phyloP scores from a whole-genome alignment of 208 protist species.

The Naegleria lovaniensis region DNA sequence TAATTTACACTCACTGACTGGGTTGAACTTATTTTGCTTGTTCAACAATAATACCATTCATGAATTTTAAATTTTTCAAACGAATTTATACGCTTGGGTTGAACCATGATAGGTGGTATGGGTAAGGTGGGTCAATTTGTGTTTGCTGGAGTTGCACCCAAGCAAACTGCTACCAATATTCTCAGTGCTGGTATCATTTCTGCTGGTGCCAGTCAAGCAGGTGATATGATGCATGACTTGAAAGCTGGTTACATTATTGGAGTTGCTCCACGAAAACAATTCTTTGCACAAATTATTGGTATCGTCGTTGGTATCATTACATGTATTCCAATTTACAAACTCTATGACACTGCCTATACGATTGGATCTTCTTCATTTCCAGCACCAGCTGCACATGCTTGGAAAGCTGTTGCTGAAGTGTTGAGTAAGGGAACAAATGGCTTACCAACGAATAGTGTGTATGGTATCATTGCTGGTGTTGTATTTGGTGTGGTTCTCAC shows the following conservation, averaged over 20 bases:
- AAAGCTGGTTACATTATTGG: not conserved
- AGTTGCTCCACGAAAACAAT: slow-evolving; percentile 18
- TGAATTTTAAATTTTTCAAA: too few relatives aligned
- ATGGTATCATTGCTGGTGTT: not conserved
- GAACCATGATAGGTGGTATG: slow-evolving; percentile 19
- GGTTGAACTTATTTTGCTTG: too few relatives aligned
- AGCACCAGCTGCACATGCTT: slow-evolving; percentile 22
- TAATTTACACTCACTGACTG: too few relatives aligned
- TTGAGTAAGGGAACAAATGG: not conserved
- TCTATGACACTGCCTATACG: not conserved
- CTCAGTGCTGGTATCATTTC: slow-evolving; percentile 4
- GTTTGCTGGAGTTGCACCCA: slow-evolving; percentile 5
- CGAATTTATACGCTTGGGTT: too few relatives aligned
- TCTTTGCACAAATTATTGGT: slow-evolving; percentile 12
- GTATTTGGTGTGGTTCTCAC: not conserved
- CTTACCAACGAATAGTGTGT: not conserved
- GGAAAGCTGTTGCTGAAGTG: slow-evolving; percentile 19
- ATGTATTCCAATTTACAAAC: slow-evolving; percentile 21
- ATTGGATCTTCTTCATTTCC: not conserved
- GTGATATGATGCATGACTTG: slow-evolving; percentile 15
- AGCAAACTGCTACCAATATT: not conserved
- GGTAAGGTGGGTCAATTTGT: slow-evolving; percentile 20
- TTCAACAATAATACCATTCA: too few relatives aligned
- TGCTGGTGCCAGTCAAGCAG: not conserved
- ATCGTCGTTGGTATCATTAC: not conserved